Base-by-base conservation (phyloP, 2,329 filamentous ascomycete species). In the Penicillium janthinellum region DNA sequence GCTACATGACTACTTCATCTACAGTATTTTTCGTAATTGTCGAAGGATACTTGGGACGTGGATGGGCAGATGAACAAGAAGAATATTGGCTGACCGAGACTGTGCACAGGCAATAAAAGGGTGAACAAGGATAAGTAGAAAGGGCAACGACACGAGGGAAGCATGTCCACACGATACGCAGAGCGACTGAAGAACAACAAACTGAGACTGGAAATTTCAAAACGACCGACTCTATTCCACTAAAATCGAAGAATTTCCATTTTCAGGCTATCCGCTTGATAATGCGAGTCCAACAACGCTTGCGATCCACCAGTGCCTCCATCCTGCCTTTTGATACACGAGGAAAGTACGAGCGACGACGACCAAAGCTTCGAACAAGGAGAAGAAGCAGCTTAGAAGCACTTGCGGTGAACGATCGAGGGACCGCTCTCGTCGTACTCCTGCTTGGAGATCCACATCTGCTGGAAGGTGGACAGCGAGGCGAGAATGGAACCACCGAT, bases 371-470 rank as follows among this genome's bases (percentile, higher is more conserved):
- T 37, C 52, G 41, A 64, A 64, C 20, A 53, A 41, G 44, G 52
- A 62, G 58, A 64, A 63, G 58, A 63, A 66, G 45, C 52, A 63
- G 62, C 89, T 96, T 96, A 97, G 90, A 97, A 97, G 91, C 94
- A 97, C 92, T 97, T 98, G 90, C 93, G 91, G 90, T 98, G 94
- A 77, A 98, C 94, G 79, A 98, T 98, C 78, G 93, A 97, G 76
- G 94, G 95, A 84, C 94, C 94, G 82, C 90, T 95, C 92, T 98
- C 95, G 86, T 99, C 95, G 89, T 98, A 98, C 88, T 98, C 94
- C 86, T 99, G 95, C 92, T 99, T 99, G 77, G 95, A 99, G 89
- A 99, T 98, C 95, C 95, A 99, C 95, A 99, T 99, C 86, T 99
- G 95, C 88, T 99, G 95, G 94, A 99, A 99, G 83, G 95, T 99